Percentiles rank a stretch among this genome's conserved stretches.
Conservation (phyloP, 768 basidiomycete genomes). For the Lactarius indigo region DNA sequence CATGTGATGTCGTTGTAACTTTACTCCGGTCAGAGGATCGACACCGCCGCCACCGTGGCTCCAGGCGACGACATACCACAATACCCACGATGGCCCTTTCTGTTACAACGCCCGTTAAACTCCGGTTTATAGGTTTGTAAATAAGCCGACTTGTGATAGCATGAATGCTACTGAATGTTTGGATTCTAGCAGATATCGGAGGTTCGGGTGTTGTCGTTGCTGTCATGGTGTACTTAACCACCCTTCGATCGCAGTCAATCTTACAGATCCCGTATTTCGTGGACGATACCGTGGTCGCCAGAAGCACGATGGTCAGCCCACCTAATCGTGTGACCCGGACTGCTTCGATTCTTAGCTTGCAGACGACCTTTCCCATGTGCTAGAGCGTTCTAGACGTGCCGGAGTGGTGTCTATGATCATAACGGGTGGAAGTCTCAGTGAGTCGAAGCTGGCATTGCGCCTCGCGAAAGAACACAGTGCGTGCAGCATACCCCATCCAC, state of each 20-base stretch:
- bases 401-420: conserved; percentile 72
- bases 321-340: background rate
- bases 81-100: background rate
- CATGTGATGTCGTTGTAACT: too few relatives aligned
- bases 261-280: conserved; percentile 40
- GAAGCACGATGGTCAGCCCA: conserved; percentile 34
- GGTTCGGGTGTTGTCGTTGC: conserved; percentile 2
- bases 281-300: conserved; percentile 36
- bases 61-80: too few relatives aligned
- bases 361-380: conserved; percentile 63
- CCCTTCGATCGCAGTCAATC: conserved; percentile 32
- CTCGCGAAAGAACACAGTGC: conserved; percentile 58
- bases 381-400: conserved; percentile 52
- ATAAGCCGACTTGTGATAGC: background rate
- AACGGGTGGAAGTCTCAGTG: conserved; percentile 67
- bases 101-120: background rate
- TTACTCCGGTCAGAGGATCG: too few relatives aligned
- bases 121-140: conserved; percentile 15
- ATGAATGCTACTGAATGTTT: conserved; percentile 28
- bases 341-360: conserved; percentile 3
- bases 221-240: background rate
- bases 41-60: too few relatives aligned
- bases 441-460: conserved; percentile 55
- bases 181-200: conserved; percentile 38
- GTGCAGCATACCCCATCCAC: background rate